Evolutionary conservation across 768 basidiomycete genomes (phyloP).

Genomic region (Chalciporus sphaerocephalus): DNA sequence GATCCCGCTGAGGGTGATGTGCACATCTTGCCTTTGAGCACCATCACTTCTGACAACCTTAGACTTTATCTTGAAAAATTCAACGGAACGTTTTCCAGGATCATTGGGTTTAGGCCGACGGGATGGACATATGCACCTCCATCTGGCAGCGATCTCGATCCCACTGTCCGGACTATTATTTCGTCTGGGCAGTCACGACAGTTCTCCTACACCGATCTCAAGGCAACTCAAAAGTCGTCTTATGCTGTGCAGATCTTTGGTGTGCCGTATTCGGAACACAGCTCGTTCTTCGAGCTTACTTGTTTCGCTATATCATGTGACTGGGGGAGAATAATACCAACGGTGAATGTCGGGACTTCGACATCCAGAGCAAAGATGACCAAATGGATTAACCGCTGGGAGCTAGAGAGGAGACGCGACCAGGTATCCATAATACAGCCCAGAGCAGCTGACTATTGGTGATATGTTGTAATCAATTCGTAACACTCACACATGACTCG

Average conservation of each 20-base stretch:
- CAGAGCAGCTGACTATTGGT: constrained; percentile 48
- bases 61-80: constrained; percentile 73
- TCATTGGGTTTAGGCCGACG: constrained; percentile 86
- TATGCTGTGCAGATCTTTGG: constrained; percentile 68
- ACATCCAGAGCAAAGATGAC: constrained; percentile 77
- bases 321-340: constrained; percentile 90
- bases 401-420: constrained; percentile 65
- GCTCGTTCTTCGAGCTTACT: constrained; percentile 91
- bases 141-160: constrained; percentile 55
- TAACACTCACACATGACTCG: background rate
- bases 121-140: constrained; percentile 90
- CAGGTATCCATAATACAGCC: constrained; percentile 34
- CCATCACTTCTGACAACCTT: constrained; percentile 73
- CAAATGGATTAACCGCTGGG: constrained; percentile 88
- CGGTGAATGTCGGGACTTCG: constrained; percentile 82
- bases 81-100: constrained; percentile 63
- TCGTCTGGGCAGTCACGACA: constrained; percentile 56
- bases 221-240: constrained; percentile 67
- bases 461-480: background rate
- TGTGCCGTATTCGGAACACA: constrained; percentile 93
- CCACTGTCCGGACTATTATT: constrained; percentile 67
- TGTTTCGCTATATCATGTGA: constrained; percentile 89
- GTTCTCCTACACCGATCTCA: constrained; percentile 69
- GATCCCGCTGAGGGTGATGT: constrained; percentile 76
- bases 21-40: constrained; percentile 77